Evolutionary conservation across 495 filamentous ascomycete species (phyloP).

Genomic region (Penicillium longicatenatum): DNA sequence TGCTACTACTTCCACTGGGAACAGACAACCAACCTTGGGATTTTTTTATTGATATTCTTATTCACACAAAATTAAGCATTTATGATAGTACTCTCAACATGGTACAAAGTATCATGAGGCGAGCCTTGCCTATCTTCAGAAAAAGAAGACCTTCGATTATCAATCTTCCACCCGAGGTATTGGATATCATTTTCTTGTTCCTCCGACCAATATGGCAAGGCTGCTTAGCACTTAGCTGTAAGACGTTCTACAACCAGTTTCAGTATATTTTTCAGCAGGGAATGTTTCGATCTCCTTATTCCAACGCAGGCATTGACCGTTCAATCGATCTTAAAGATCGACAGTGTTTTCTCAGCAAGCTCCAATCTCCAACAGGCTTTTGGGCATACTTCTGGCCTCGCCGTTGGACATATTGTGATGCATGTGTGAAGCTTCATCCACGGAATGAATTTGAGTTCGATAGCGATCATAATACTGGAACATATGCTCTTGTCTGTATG

Average conservation of each 20-base stretch:
- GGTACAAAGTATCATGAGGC: background rate
- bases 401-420: slow-evolving; percentile 4
- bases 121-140: background rate
- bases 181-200: slow-evolving; percentile 1
- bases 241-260: slow-evolving; percentile 1
- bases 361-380: background rate
- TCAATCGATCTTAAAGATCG: slow-evolving; percentile 1
- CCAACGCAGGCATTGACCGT: background rate
- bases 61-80: slow-evolving; percentile 1
- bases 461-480: background rate
- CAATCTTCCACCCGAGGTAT: slow-evolving; percentile 4
- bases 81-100: background rate
- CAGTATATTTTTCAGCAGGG: background rate
- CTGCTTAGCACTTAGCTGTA: slow-evolving; percentile 7
- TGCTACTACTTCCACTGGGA: background rate
- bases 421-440: slow-evolving; percentile 7
- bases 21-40: slow-evolving; percentile 1
- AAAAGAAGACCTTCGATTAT: slow-evolving; percentile 4
- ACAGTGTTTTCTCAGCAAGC: background rate
- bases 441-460: slow-evolving; percentile 5
- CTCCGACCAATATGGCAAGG: slow-evolving; percentile 2
- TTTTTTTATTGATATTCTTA: background rate
- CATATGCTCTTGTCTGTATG: background rate
- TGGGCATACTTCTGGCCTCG: background rate
- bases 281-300: slow-evolving; percentile 4